These are phyloP conservation scores for Cryphonectria japonica DNA, from an alignment of 2,329 filamentous ascomycete species.

Conservation along the genomic window DNA sequence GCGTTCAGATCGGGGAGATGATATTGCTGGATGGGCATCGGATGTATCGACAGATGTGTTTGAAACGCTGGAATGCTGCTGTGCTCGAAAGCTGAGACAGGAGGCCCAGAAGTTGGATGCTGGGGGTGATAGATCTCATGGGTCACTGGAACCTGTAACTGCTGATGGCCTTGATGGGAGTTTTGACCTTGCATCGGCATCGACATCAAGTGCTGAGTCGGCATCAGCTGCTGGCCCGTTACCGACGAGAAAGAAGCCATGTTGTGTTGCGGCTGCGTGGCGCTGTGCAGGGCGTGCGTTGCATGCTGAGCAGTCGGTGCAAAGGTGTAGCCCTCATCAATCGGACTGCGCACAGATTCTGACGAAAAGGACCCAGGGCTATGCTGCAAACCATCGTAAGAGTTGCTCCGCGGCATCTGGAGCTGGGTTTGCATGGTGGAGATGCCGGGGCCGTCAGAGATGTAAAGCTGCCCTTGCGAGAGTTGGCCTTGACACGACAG, in stretches of 20 bases:
- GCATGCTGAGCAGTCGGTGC: slow-evolving; percentile 55
- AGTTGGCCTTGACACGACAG: slow-evolving; percentile 47
- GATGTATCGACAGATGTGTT: not conserved
- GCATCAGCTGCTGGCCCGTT: slow-evolving; percentile 19
- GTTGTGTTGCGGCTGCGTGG: slow-evolving; percentile 48
- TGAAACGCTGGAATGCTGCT: slow-evolving; percentile 7
- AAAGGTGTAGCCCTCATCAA: slow-evolving; percentile 58
- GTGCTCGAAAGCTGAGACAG: slow-evolving; percentile 7
- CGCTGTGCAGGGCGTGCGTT: slow-evolving; percentile 52
- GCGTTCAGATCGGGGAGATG: slow-evolving; percentile 6
- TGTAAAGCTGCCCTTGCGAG: slow-evolving; percentile 50
- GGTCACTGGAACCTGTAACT: slow-evolving; percentile 9
- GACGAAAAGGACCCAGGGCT: slow-evolving; percentile 64
- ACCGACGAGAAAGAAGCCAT: slow-evolving; percentile 37
- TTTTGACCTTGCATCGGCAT: slow-evolving; percentile 14
- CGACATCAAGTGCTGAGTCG: slow-evolving; percentile 20
- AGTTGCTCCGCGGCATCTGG: slow-evolving; percentile 40
- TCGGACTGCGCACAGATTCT: slow-evolving; percentile 56
- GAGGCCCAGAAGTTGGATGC: slow-evolving; percentile 17
- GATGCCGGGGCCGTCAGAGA: slow-evolving; percentile 64
- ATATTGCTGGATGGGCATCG: slow-evolving; percentile 13
- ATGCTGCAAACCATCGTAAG: slow-evolving; percentile 58
- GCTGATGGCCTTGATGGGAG: slow-evolving; percentile 18
- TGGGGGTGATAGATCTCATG: slow-evolving; percentile 24
- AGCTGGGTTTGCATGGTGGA: slow-evolving; percentile 61